A percentile compares a stretch with the other conserved stretches of the same genome.
Conservation (phyloP, 352 stramenopile species). For the Phytophthora macrochlamydospora region DNA sequence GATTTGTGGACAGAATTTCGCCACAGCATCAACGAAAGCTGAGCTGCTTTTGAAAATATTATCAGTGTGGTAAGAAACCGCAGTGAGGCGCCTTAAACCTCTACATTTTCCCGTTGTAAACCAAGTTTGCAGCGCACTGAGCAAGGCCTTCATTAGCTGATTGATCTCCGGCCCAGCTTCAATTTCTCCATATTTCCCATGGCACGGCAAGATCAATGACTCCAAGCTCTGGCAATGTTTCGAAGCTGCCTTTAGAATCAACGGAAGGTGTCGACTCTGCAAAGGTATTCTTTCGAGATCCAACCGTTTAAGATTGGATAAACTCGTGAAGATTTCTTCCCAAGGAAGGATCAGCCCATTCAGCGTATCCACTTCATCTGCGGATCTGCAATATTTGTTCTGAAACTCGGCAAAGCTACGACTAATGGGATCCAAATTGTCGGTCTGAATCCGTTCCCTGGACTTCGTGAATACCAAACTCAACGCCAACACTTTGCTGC, state of each 20-base stretch:
- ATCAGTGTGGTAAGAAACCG: neutral
- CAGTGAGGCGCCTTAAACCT: neutral
- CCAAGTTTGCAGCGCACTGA: neutral
- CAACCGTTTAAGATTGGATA: neutral
- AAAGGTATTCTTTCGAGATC: neutral
- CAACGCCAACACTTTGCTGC: neutral
- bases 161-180: neutral
- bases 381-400: neutral
- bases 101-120: neutral
- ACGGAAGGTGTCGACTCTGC: neutral
- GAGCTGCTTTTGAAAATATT: neutral
- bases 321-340: neutral
- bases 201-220: neutral
- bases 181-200: neutral
- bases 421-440: neutral
- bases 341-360: neutral
- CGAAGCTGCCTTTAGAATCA: slow-evolving; percentile 5
- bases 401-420: neutral
- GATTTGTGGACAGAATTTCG: slow-evolving; percentile 1
- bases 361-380: neutral
- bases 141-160: neutral
- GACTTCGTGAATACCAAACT: neutral
- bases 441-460: neutral
- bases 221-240: neutral
- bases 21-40: slow-evolving; percentile 1